Base-by-base conservation (phyloP, 1,139 yeast genomes). In the Candida sojae region DNA sequence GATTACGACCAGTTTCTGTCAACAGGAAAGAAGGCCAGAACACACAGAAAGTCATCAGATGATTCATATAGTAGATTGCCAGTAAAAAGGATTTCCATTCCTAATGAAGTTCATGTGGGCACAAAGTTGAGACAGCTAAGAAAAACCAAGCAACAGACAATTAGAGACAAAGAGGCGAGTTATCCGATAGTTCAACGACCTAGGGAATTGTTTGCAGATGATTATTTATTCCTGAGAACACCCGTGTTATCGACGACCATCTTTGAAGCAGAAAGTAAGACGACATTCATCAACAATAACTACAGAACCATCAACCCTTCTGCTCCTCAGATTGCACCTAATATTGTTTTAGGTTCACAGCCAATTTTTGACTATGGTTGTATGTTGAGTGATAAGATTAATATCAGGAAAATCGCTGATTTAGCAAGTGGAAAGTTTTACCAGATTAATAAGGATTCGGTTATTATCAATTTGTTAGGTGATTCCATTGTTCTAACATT, bases 211-310 rank as follows among this genome's bases (percentile, higher is more conserved):
- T 48, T 54, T 33, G 53, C 42, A 17, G 44, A 52, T 39, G 53
- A 55, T 26, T 64, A 61, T 43, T 51, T 56, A 9, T 70, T 62
- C 49, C 65, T 58, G 54, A 61, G 76, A 46, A 54, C 57, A 11
- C 77, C 78, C 0, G 48, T 50, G n/a, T 56, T 58, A 26, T 59
- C 62, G 29, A 74, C 79, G 1, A 65, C 70, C 0, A 67, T 57
- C 0, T 59, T 70, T 47, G 80, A 75, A 55, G 75, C 68, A 0
- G 79, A 73, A 48, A 71, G 73, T 47, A 54, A 58, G 2, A 55
- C 53, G 5, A 37, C 42, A 23, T 47, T 46, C 37, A 42, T 52
- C 3, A 35, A 43, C 3, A 17, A 39, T 4, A 12, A 26, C 5
- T n/a, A 31, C 12, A 38, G 8, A 11, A 26, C 21, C 26, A 23